Evolutionary conservation across 148 eudicot genomes (phyloP).

Genomic region (Camellia japonica): DNA sequence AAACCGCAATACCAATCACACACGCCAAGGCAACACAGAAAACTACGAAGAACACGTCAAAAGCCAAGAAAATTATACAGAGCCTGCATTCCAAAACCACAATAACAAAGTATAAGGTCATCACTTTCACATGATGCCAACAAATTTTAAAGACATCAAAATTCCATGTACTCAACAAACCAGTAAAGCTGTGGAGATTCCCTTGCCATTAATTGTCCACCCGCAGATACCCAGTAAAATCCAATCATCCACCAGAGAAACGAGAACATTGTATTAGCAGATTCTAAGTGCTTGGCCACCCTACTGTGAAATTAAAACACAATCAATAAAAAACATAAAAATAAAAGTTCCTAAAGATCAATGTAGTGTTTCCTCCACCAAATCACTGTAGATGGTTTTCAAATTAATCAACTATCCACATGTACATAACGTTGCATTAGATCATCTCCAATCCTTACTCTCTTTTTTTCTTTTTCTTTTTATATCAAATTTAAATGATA

Average conservation of each 20-base stretch:
- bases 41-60: constrained; percentile 67
- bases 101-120: neutral
- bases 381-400: neutral
- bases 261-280: constrained; percentile 80
- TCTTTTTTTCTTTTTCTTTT: too few species aligned
- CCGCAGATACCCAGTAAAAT: constrained; percentile 66
- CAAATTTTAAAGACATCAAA: neutral
- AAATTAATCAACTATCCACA: neutral
- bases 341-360: neutral
- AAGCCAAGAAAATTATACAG: constrained; percentile 57
- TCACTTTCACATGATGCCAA: neutral
- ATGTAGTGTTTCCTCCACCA: neutral
- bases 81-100: constrained; percentile 48
- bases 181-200: constrained; percentile 67
- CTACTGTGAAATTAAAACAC: constrained; percentile 32
- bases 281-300: constrained; percentile 55
- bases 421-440: neutral
- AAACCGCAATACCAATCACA: constrained; percentile 65
- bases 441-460: too few species aligned
- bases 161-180: constrained; percentile 29
- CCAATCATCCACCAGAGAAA: constrained; percentile 76
- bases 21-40: constrained; percentile 75
- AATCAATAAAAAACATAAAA: neutral
- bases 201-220: constrained; percentile 51
- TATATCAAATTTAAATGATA: too few species aligned